phyloP scores from a whole-genome alignment of 2,329 filamentous ascomycete species.

The Phyllosticta paracitricarpa region DNA sequence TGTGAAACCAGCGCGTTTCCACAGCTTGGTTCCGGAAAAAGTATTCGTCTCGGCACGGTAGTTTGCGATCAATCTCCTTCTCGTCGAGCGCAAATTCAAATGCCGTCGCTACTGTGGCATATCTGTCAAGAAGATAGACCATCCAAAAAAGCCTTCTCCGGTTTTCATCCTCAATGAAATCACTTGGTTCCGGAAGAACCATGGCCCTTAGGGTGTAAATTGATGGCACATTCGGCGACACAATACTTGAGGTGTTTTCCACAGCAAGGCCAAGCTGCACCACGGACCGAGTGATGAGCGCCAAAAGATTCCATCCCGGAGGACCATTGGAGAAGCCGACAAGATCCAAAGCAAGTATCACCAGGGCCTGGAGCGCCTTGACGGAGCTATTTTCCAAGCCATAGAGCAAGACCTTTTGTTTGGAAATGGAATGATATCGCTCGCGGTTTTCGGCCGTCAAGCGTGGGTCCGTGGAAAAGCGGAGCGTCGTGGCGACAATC shows the following conservation, averaged over 20 bases:
- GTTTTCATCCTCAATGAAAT: conserved; percentile 85
- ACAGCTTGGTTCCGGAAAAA: conserved; percentile 77
- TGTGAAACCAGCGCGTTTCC: conserved; percentile 71
- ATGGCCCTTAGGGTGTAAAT: conserved; percentile 85
- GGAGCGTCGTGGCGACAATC: conserved; percentile 78
- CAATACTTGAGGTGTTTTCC: conserved; percentile 68
- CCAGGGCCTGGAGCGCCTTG: conserved; percentile 74
- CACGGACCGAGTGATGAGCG: conserved; percentile 77
- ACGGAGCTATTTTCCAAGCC: conserved; percentile 85
- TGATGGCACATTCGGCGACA: conserved; percentile 69
- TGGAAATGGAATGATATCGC: conserved; percentile 70
- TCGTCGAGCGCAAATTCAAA: conserved; percentile 88
- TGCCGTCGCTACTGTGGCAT: conserved; percentile 81
- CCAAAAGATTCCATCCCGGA: conserved; percentile 85
- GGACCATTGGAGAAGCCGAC: conserved; percentile 82
- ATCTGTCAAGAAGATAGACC: conserved; percentile 82
- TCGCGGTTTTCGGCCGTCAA: conserved; percentile 63
- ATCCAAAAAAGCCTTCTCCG: conserved; percentile 84
- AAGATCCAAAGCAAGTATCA: conserved; percentile 76
- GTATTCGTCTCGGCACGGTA: conserved; percentile 80
- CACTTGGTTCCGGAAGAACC: conserved; percentile 69
- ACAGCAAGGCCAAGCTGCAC: conserved; percentile 80
- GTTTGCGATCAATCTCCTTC: conserved; percentile 74
- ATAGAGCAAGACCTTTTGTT: conserved; percentile 77
- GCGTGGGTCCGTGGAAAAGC: conserved; percentile 68